Conservation (phyloP, 768 basidiomycete genomes). For the Trametes meyenii region DNA sequence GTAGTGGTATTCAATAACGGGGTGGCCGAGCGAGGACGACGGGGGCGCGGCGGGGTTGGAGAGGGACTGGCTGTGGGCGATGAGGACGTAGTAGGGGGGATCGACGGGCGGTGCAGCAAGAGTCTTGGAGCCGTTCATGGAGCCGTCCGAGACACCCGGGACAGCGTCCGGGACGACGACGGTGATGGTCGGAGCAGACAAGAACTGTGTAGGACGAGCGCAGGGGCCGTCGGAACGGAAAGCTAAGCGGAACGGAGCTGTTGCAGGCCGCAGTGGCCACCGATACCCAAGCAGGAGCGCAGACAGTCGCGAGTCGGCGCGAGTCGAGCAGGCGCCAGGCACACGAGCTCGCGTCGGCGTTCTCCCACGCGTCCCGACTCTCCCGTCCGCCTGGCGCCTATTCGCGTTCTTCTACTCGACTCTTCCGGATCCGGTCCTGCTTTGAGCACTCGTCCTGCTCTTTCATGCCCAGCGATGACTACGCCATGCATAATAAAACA, state of each 20-base stretch:
- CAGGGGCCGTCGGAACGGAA: too few relatives aligned
- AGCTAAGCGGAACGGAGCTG: too few relatives aligned
- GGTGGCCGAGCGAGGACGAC: slow-evolving; percentile 56
- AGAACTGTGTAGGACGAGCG: background rate
- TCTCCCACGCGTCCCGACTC: slow-evolving; percentile 17
- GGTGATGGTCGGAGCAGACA: background rate
- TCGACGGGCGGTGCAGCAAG: slow-evolving; percentile 18
- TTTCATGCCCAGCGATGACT: background rate
- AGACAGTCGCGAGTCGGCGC: background rate
- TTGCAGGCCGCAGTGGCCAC: too few relatives aligned
- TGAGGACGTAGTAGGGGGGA: slow-evolving; percentile 69
- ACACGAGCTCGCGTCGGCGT: slow-evolving; percentile 1
- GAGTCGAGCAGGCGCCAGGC: background rate
- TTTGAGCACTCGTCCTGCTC: background rate
- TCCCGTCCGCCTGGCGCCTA: too few relatives aligned
- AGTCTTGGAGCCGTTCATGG: slow-evolving; percentile 10
- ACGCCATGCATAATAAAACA: background rate
- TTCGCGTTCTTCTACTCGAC: too few relatives aligned
- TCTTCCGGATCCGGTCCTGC: too few relatives aligned
- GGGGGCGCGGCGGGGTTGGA: slow-evolving; percentile 40
- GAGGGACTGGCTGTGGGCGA: slow-evolving; percentile 57
- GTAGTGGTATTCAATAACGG: slow-evolving; percentile 80
- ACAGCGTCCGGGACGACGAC: background rate
- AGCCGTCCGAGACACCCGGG: background rate
- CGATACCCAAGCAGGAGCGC: background rate